Base-by-base conservation (phyloP, 2,329 filamentous ascomycete species). In the Fusarium agapanthi region DNA sequence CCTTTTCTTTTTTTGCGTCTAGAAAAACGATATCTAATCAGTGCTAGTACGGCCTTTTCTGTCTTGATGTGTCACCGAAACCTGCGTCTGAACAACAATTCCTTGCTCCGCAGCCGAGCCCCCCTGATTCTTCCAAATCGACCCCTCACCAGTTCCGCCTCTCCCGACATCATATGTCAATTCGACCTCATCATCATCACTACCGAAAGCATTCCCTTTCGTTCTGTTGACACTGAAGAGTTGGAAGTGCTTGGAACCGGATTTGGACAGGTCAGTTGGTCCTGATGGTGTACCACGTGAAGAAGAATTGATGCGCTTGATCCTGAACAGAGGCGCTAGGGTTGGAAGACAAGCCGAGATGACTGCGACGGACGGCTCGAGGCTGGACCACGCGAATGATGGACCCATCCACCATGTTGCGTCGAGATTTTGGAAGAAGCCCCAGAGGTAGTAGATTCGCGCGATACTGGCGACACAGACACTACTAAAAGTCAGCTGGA, bases 341-440 rank as follows among this genome's bases (percentile, higher is more conserved):
- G 65, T 67, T 1, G 65, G 65, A 0, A 67, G 28, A 7, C 65
- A 67, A 1, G 65, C 65, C 1, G 65, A 67, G 5, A 67, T 67
- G 3, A 67, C 41, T 3, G 65, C 65, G 2, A 67, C 55, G 1
- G 20, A 67, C 1, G 65, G 65, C 4, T 67, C 65, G 5, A 67
- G 65, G 18, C 65, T 67, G 13, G 65, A 67, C 65, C 65, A 67
- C 2, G 65, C 65, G 26, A 67, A 67, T 1, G 65, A 67, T 0
- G 65, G 63, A 0, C 65, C 65, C 65, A 67, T 67, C 55, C 63
- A 67, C 65, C 65, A 67, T 20, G 65, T 67, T 0, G 65, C 55
- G 8, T 67, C 65, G 13, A 67, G 10, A 8, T 67, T 67, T 2
- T 67, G 63, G 24, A 67, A 67, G 32, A 67, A 67, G 3, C 55